Conservation (phyloP, 441 rosid genomes). For the Populus hybrid region DNA sequence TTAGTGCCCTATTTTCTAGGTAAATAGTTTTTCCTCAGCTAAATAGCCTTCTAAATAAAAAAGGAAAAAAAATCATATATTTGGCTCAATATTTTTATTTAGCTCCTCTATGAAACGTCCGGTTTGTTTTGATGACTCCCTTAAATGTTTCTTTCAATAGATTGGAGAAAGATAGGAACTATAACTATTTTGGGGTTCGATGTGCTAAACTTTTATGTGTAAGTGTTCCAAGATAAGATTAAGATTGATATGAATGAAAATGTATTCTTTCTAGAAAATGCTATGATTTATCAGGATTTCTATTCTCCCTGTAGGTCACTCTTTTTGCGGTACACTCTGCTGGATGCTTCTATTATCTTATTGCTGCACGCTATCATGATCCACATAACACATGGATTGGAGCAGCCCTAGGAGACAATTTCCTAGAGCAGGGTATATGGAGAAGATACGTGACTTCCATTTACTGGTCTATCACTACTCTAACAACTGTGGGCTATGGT, state of each 20-base stretch:
- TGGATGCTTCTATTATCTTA: conserved; percentile 75
- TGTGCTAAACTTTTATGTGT: conserved; percentile 76
- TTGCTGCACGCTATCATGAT: conserved; percentile 60
- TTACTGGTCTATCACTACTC: conserved; percentile 88
- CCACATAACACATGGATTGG: conserved; percentile 72
- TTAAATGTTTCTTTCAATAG: conserved; percentile 32
- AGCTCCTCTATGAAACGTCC: too few relatives aligned
- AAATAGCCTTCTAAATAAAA: neutral
- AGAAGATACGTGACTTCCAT: conserved; percentile 73
- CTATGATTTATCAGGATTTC: conserved; percentile 3
- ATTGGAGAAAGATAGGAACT: conserved; percentile 81
- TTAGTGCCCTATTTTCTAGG: conserved; percentile 80
- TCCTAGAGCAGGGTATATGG: conserved; percentile 50
- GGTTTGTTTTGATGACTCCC: neutral
- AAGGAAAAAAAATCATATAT: too few relatives aligned
- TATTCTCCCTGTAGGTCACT: conserved; percentile 56
- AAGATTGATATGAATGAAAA: neutral
- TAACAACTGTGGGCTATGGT: conserved; percentile 85
- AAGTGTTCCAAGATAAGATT: conserved; percentile 32
- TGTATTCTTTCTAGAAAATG: neutral
- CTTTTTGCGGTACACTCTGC: conserved; percentile 77
- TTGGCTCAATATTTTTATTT: too few relatives aligned
- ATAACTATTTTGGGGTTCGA: conserved; percentile 82
- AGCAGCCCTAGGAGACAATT: conserved; percentile 33
- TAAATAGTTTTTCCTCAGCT: conserved; percentile 13